Evolutionary conservation across 768 basidiomycete species (phyloP), one percentile per base, ranked within the genome.

Genomic region (Calocera cornea): DNA sequence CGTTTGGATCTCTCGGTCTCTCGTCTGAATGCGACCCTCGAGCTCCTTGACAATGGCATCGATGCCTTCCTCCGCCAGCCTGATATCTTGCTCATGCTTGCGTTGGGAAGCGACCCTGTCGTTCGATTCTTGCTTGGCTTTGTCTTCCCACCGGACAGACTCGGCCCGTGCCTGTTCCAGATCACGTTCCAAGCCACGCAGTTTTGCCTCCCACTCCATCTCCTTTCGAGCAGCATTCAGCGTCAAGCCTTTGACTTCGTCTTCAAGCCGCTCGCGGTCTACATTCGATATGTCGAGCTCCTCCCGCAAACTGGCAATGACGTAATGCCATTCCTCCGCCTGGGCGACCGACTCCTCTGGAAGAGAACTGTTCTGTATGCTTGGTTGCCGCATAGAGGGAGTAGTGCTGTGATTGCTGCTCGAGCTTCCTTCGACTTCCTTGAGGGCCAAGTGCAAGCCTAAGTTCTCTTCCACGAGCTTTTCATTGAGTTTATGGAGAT

Each of bases 401-500:
- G 11, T 19, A 19, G 5, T 33, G 54, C 16, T 27, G 54, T 60
- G 54, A 24, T 27, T 14, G 54, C 54, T 33, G 50, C 41, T 64
- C 64, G 34, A 82, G 73, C 70, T 60, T 47, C 66, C 65, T 72
- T 36, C 76, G 54, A 22, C 78, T 68, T 87, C 86, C 72, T 74
- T 66, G 76, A 73, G 70, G 70, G 74, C 31, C 74, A 69, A 65
- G 77, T 71, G 34, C 78, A 60, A 31, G 16, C 54, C 54, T 27
- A 60, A 74, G n/a, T 86, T 72, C 66, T 85, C 82, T 16, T 78
- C 79, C 24, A 82, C 79, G 14, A 81, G 71, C 41, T 79, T 77
- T 34, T 75, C 76, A 10, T 72, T 74, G 41, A 75, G 75, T 31
- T 88, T 87, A 76, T 95, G 90, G 72, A 95, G 76, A 75, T 95